Evolutionary conservation across 129 eudicot species (phyloP), one percentile per base, ranked within the genome.

Genomic region (Silybum marianum): DNA sequence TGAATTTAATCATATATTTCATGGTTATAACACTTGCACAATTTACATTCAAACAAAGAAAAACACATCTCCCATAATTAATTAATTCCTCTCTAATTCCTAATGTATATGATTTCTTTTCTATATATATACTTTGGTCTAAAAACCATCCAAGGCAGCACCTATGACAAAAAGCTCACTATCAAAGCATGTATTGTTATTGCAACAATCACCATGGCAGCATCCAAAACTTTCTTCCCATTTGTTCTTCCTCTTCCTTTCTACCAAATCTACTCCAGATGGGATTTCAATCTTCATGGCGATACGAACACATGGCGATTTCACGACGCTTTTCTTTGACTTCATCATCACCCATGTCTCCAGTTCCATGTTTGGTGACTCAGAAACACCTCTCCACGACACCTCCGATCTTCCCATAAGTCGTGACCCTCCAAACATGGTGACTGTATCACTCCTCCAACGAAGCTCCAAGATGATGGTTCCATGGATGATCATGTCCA

Each of bases 301-400:
- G 19, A 90, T 25, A 36, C 86, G 76, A 72, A 90, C 76, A 0
- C 70, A 78, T 1, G 91, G 90, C 0, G 91, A 88, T 86, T 88
- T 90, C n/a, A 48, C 73, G 9, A 23, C 12, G 40, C 62, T 70
- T 14, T 21, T 65, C 51, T 67, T 84, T 5, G 90, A 19, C 7
- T 69, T 36, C 91, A 86, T 86, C 8, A 70, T 63, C 11, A 84
- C 88, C 94, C 91, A 88, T n/a, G 39, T 86, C 84, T 85, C 84
- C 21, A 74, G 54, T 67, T 80, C 85, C 83, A 85, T 46, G 66
- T 75, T 74, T 6, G 84, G 79, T 3, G 93, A 81, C 3, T 81
- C 90, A 2, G 46, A 62, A 22, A 88, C 87, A 21, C 24, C 80
- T 72, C 40, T 81, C 94, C 90, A 88, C 1, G 91, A 82, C 26